Evolutionary conservation across 176 grass and related monocot species (phyloP).

Genomic region (Bolboschoenus planiculmis): DNA sequence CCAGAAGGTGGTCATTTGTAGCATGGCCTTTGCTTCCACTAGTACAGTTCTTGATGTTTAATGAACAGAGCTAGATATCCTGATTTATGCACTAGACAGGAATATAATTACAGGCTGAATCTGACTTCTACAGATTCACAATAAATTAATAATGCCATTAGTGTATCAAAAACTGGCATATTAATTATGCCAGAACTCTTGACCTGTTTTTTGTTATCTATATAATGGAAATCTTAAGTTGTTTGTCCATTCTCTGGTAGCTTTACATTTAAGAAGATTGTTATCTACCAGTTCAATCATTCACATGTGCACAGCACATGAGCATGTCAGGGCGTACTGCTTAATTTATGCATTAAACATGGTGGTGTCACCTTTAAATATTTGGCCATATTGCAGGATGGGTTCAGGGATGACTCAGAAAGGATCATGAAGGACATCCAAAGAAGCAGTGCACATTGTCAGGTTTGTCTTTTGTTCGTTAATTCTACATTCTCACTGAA

Average conservation of each 20-base stretch:
- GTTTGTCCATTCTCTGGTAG: not conserved
- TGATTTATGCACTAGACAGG: not conserved
- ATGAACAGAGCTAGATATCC: not conserved
- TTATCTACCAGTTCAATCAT: not conserved
- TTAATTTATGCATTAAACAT: not conserved
- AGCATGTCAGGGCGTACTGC: not conserved
- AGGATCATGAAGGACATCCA: slow-evolving; percentile 94
- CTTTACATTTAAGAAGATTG: not conserved
- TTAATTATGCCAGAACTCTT: not conserved
- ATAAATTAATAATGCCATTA: not conserved
- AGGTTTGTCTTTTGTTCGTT: slow-evolving; percentile 44
- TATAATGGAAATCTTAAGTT: not conserved
- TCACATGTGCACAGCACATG: not conserved
- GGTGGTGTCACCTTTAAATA: not conserved
- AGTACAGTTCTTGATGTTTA: not conserved
- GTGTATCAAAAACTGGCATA: not conserved
- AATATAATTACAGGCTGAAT: not conserved
- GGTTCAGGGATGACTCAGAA: slow-evolving; percentile 87
- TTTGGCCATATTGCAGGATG: slow-evolving; percentile 53
- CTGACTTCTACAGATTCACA: not conserved
- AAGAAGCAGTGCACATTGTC: slow-evolving; percentile 59
- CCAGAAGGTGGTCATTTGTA: too few relatives aligned
- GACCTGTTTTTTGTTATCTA: not conserved
- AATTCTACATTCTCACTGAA: not conserved
- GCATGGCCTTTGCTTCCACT: too few relatives aligned